A percentile compares a stretch with the other conserved stretches of the same genome.
These are phyloP conservation scores for Suillus luteus DNA, from an alignment of 768 basidiomycete species.

Conservation along the genomic window DNA sequence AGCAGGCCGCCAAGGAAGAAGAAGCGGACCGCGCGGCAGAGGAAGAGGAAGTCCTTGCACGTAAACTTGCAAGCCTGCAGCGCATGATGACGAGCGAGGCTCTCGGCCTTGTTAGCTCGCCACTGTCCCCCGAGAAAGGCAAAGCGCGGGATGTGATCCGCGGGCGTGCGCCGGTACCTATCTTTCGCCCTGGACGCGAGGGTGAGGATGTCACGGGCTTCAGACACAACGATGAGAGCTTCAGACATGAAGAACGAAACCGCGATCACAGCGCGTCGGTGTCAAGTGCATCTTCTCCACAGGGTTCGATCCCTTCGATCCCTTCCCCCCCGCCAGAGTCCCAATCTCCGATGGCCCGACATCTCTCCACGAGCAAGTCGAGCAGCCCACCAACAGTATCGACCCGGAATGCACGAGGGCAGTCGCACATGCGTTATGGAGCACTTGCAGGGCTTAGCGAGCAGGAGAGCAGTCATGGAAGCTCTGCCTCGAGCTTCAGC, in stretches of 20 bases:
- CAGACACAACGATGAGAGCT: conserved; percentile 37
- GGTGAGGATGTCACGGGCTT: conserved; percentile 21
- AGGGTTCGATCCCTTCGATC: conserved; percentile 79
- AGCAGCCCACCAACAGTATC: conserved; percentile 63
- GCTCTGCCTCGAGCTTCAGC: conserved; percentile 81
- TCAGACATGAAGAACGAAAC: conserved; percentile 47
- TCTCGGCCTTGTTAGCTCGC: conserved; percentile 62
- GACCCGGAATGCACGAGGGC: conserved; percentile 54
- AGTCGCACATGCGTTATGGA: conserved; percentile 49
- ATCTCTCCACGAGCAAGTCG: conserved; percentile 56
- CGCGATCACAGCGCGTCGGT: conserved; percentile 68
- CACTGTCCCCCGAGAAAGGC: conserved; percentile 37
- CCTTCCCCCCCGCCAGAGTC: conserved; percentile 69
- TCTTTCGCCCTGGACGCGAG: conserved; percentile 10
- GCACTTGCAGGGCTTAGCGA: conserved; percentile 50
- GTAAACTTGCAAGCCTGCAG: conserved; percentile 69
- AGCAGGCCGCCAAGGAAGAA: conserved; percentile 57
- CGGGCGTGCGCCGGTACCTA: conserved; percentile 39
- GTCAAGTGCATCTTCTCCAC: conserved; percentile 73
- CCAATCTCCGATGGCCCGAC: conserved; percentile 51
- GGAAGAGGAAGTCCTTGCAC: conserved; percentile 65
- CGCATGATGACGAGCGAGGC: conserved; percentile 73
- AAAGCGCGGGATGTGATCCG: conserved; percentile 42
- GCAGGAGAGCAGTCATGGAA: conserved; percentile 64
- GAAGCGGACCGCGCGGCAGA: conserved; percentile 68